These are phyloP conservation scores for Clitopilus hobsonii DNA, from an alignment of 768 basidiomycete genomes.

Conservation along the genomic window DNA sequence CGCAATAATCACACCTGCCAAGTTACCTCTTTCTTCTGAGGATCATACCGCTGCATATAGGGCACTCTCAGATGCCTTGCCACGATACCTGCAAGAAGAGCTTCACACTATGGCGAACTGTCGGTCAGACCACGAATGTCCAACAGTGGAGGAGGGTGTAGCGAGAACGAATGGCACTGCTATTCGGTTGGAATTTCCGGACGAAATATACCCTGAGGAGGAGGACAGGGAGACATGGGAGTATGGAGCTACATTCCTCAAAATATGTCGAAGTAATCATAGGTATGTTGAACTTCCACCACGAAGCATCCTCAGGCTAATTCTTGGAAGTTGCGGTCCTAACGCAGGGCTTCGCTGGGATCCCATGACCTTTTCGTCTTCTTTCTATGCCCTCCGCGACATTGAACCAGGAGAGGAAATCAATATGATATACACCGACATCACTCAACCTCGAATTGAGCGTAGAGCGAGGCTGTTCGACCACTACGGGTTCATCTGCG, in stretches of 20 bases:
- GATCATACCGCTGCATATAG: conserved; percentile 16
- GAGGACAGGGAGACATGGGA: conserved; percentile 16
- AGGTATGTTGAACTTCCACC: conserved; percentile 20
- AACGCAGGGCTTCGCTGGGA: conserved; percentile 42
- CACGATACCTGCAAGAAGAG: conserved; percentile 11
- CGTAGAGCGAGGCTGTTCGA: conserved; percentile 28
- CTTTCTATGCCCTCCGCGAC: conserved; percentile 34
- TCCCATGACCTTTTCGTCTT: conserved; percentile 27
- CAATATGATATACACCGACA: conserved; percentile 39
- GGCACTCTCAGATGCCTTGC: conserved; percentile 16
- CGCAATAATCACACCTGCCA: conserved; percentile 18
- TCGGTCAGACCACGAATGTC: conserved; percentile 26
- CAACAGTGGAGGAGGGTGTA: conserved; percentile 33
- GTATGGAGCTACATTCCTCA: conserved; percentile 39
- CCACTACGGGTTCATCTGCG: conserved; percentile 38
- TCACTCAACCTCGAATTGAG: conserved; percentile 26
- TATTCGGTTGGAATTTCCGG: conserved; percentile 25
- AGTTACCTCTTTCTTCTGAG: conserved; percentile 6
- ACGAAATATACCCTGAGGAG: conserved; percentile 11
- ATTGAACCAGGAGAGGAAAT: conserved; percentile 38
- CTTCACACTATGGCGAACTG: conserved; percentile 22
- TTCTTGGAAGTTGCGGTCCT: conserved; percentile 34
- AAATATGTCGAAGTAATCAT: conserved; percentile 40
- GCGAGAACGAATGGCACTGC: conserved; percentile 36
- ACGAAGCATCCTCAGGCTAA: no score